These are phyloP conservation scores for Candida railenensis DNA, from an alignment of 805 yeast species.

Conservation along the genomic window DNA sequence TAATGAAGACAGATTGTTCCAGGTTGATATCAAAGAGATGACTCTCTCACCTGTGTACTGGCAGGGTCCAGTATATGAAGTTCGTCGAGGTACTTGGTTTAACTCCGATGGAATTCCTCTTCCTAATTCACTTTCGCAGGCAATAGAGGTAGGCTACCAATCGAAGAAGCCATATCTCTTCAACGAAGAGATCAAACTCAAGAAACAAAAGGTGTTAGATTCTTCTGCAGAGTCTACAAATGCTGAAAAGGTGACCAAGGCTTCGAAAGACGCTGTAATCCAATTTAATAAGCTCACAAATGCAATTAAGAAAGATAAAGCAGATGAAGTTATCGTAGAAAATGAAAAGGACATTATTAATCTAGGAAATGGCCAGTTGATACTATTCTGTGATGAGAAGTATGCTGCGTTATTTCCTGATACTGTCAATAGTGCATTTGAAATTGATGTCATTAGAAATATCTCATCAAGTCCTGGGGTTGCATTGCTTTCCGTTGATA, in stretches of 20 bases:
- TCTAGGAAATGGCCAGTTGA: slow-evolving; percentile 32
- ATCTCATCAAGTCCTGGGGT: slow-evolving; percentile 33
- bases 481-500: slow-evolving; percentile 46
- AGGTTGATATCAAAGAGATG: slow-evolving; percentile 59
- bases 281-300: slow-evolving; percentile 14
- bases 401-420: slow-evolving; percentile 50
- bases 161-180: slow-evolving; percentile 35
- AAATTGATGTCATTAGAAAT: slow-evolving; percentile 34
- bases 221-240: neutral
- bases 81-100: slow-evolving; percentile 87
- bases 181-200: slow-evolving; percentile 8
- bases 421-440: slow-evolving; percentile 38
- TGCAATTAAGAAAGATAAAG: neutral
- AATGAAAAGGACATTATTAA: slow-evolving; percentile 22
- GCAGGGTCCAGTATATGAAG: slow-evolving; percentile 84
- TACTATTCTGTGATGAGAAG: slow-evolving; percentile 38
- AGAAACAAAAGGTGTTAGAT: neutral
- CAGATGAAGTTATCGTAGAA: slow-evolving; percentile 2
- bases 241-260: neutral
- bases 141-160: slow-evolving; percentile 57
- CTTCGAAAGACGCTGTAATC: slow-evolving; percentile 15
- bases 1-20: slow-evolving; percentile 76
- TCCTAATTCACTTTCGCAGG: slow-evolving; percentile 45
- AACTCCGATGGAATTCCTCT: slow-evolving; percentile 56
- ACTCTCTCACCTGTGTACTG: slow-evolving; percentile 73